phyloP scores from a whole-genome alignment of 2,329 filamentous ascomycete genomes.

The Exophiala alcalophila region DNA sequence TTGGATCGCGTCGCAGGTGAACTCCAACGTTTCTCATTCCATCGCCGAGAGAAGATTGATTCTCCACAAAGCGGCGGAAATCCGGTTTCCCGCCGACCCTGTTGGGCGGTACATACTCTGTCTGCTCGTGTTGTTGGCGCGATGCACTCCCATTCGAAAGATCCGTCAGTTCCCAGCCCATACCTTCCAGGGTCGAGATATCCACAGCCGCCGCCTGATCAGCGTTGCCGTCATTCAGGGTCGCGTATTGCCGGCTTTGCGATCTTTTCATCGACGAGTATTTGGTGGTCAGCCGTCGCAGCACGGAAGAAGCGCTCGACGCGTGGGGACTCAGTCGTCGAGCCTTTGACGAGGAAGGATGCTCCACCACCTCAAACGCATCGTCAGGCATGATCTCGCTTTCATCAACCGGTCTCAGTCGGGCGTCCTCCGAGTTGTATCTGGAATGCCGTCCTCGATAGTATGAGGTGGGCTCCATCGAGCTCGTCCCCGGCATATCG shows the following conservation, averaged over 20 bases:
- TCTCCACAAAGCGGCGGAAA: conserved; percentile 25
- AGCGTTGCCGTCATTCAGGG: conserved; percentile 22
- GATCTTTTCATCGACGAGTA: conserved; percentile 21
- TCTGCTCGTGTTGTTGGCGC: conserved; percentile 15
- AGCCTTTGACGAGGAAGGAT: conserved; percentile 13
- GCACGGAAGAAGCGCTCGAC: conserved; percentile 23
- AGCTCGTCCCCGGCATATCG: conserved; percentile 6
- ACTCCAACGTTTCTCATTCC: conserved; percentile 30
- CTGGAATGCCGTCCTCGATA: conserved; percentile 20
- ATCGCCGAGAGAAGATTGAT: conserved; percentile 25
- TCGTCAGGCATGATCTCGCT: conserved; percentile 14
- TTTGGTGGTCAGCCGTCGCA: conserved; percentile 27
- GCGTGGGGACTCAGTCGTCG: conserved; percentile 5
- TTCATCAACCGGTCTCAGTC: conserved; percentile 18
- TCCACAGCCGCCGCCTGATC: conserved; percentile 22
- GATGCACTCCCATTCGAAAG: conserved; percentile 14
- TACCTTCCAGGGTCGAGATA: conserved; percentile 29
- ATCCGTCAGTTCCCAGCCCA: conserved; percentile 30
- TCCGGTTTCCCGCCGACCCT: conserved; percentile 14
- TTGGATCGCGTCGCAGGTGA: conserved; percentile 26
- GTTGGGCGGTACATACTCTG: conserved; percentile 17
- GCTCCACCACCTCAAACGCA: conserved; percentile 16
- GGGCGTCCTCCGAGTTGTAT: conserved; percentile 19
- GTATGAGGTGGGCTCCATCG: conserved; percentile 15
- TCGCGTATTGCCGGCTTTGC: conserved; percentile 26